Conservation (phyloP, 2,329 filamentous ascomycete species). For the Penicillium occitanis region DNA sequence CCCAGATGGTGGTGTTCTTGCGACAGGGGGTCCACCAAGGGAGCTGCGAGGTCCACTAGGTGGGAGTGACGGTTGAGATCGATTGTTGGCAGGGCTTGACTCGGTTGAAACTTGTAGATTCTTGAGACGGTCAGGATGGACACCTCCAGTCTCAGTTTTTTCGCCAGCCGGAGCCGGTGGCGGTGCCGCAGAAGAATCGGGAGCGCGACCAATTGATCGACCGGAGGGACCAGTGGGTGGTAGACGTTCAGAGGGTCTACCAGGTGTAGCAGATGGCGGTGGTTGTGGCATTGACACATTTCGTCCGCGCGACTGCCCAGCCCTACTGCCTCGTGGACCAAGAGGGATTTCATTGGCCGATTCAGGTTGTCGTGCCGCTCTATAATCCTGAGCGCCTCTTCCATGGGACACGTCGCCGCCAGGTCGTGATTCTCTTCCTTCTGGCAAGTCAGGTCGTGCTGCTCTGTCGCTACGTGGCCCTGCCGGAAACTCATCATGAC, state of each 20-base stretch:
- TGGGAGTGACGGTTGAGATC: conserved; percentile 29
- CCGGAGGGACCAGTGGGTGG: conserved; percentile 46
- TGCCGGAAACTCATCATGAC: conserved; percentile 51
- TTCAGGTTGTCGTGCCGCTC: conserved; percentile 37
- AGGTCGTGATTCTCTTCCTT: conserved; percentile 40
- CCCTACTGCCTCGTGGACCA: conserved; percentile 49
- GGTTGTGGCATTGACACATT: conserved; percentile 38
- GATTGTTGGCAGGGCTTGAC: conserved; percentile 26
- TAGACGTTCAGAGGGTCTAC: conserved; percentile 38
- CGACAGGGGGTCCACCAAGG: conserved; percentile 31
- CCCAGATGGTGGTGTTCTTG: conserved; percentile 34
- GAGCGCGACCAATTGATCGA: conserved; percentile 38
- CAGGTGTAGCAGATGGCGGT: conserved; percentile 24
- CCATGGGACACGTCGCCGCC: conserved; percentile 49
- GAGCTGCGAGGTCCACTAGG: conserved; percentile 45
- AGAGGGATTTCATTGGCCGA: conserved; percentile 50
- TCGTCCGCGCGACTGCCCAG: conserved; percentile 36
- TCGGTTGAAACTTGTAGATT: conserved; percentile 38
- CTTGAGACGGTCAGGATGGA: conserved; percentile 57
- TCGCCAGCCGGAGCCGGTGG: conserved; percentile 37
- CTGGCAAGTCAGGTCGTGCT: conserved; percentile 30
- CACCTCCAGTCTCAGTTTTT: conserved; percentile 43
- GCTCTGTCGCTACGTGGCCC: conserved; percentile 52
- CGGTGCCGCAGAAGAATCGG: conserved; percentile 29
- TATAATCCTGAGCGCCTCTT: conserved; percentile 46